Percentiles rank a stretch among this genome's conserved stretches.
Evolutionary conservation across 2,329 filamentous ascomycete genomes (phyloP).

Genomic region (Aschersonia sp.): DNA sequence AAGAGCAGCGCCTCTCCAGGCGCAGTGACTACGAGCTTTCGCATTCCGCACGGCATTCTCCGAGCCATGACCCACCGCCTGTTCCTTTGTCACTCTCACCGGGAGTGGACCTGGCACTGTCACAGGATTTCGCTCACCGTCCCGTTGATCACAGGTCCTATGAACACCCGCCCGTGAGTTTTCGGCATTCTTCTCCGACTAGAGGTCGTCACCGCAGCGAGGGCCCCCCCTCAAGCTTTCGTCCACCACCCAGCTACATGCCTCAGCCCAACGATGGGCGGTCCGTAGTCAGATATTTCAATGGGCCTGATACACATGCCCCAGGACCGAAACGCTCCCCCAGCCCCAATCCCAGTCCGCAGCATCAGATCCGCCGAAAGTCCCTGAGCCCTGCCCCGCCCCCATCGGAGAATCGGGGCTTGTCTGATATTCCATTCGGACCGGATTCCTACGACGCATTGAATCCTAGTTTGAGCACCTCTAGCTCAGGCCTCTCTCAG

Average conservation of each 20-base stretch:
- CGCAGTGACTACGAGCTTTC: conserved; percentile 22
- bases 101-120: conserved; percentile 41
- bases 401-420: conserved; percentile 29
- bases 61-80: conserved; percentile 26
- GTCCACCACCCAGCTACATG: conserved; percentile 16
- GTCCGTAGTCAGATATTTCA: conserved; percentile 22
- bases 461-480: conserved; percentile 41
- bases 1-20: conserved; percentile 15
- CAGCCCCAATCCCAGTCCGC: conserved; percentile 24
- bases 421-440: conserved; percentile 54
- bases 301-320: conserved; percentile 13
- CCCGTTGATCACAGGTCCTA: conserved; percentile 18
- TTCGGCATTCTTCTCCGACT: conserved; percentile 17
- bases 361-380: conserved; percentile 50
- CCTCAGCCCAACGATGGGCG: conserved; percentile 30
- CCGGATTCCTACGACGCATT: conserved; percentile 64
- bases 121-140: conserved; percentile 41
- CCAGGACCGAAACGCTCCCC: conserved; percentile 17
- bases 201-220: conserved; percentile 25
- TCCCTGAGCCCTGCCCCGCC: conserved; percentile 59
- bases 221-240: conserved; percentile 11
- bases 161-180: conserved; percentile 28
- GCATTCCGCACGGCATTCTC: conserved; percentile 13
- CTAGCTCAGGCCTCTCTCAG: conserved; percentile 13
- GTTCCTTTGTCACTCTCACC: conserved; percentile 45